Evolutionary conservation across 2,329 filamentous ascomycete genomes (phyloP), one percentile per base, ranked within the genome.

Genomic region (Botrytis cinerea): DNA sequence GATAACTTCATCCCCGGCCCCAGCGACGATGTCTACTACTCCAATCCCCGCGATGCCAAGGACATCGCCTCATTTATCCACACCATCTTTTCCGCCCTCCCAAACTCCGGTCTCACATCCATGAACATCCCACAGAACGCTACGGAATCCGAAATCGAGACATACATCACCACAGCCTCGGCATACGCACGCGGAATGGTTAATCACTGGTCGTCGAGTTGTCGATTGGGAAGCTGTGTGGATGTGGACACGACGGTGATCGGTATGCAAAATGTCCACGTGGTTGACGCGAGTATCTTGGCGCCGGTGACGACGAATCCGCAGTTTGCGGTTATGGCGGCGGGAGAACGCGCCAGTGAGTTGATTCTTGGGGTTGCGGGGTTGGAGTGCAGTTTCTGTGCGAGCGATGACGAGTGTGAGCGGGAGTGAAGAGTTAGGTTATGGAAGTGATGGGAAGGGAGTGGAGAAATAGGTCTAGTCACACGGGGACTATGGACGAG

Each of bases 181-280:
- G 71, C 79, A 7, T 88, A 88, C 75, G 86, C 87, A 0, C 79
- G 83, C 4, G 86, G 86, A 4, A 80, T 84, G 10, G 86, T 87
- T 16, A 85, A 87, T 75, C 87, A 88, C 76, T 88, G 86, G 85
- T 86, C 83, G 45, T 85, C 84, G 72, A 86, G 84, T 46, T 88
- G 87, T 78, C 78, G 85, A 32, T 82, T 88, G n/a, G 85, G 83
- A 0, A 79, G 77, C 22, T 88, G 86, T 74, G 86, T 87, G 0
- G 86, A 88, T 76, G 73, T 75, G 0, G 80, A 86, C 74, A 82
- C 86, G 1, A 81, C 80, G 73, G 86, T 88, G 0, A 80, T 84
- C 10, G 86, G 86, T 0, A 86, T 84, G 75, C 74, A 81, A 1
- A 88, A 88, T 76, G 78, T 88, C 38, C 84, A 86, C 73, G 86